phyloP scores from a whole-genome alignment of 805 yeast genomes.

The Cyberlindnera samutprakarnensis region DNA sequence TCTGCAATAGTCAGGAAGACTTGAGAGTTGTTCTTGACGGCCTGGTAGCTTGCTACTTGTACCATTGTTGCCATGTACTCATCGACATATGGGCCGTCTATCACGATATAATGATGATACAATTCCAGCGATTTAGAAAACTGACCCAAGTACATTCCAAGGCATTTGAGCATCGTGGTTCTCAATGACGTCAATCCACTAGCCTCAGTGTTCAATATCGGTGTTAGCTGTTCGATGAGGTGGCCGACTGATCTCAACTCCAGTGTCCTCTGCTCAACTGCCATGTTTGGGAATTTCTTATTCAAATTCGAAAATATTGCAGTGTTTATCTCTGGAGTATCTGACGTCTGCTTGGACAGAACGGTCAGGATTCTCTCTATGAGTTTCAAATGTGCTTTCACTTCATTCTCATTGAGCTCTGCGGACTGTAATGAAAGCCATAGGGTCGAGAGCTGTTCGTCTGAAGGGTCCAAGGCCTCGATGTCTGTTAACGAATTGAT shows the following conservation, averaged over 20 bases:
- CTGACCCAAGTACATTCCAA: constrained; percentile 9
- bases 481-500: constrained; percentile 7
- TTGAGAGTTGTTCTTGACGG: constrained; percentile 26
- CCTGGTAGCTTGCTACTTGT: constrained; percentile 32
- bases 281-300: neutral
- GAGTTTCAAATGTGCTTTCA: too few relatives aligned
- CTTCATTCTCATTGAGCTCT: neutral
- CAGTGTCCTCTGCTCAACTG: too few relatives aligned
- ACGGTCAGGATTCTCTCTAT: constrained; percentile 2
- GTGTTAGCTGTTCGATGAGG: too few relatives aligned
- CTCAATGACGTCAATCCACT: constrained; percentile 4
- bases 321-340: too few relatives aligned
- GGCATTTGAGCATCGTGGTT: constrained; percentile 7
- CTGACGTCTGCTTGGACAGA: neutral
- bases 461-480: constrained; percentile 2
- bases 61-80: constrained; percentile 34
- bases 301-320: neutral
- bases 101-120: constrained; percentile 28
- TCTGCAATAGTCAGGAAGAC: constrained; percentile 32
- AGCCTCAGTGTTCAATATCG: too few relatives aligned
- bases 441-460: constrained; percentile 5
- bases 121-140: constrained; percentile 8
- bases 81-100: constrained; percentile 33
- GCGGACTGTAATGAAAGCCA: too few relatives aligned
- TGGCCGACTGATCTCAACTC: too few relatives aligned